Conservation (phyloP, 2,329 filamentous ascomycete species). For the Eutypa lata region DNA sequence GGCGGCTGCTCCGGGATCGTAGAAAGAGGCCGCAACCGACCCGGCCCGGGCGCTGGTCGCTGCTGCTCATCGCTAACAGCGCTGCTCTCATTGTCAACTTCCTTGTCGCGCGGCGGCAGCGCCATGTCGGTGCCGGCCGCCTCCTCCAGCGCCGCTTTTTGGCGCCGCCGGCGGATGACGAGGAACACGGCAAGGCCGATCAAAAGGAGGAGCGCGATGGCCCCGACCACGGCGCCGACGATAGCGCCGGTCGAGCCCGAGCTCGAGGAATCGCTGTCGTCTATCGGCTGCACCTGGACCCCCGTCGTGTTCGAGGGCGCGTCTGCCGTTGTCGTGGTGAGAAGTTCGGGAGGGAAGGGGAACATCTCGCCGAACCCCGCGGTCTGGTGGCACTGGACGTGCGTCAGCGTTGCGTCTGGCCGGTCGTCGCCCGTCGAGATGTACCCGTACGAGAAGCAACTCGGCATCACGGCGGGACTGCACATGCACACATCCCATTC, state of each 20-base stretch:
- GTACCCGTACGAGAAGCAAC: conserved; percentile 25
- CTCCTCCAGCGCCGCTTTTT: neutral
- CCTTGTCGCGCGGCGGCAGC: conserved; percentile 1
- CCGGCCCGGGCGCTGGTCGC: neutral
- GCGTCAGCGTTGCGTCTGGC: conserved; percentile 19
- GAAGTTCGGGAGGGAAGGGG: conserved; percentile 23
- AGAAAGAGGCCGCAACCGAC: conserved; percentile 16
- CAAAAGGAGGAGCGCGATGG: conserved; percentile 14
- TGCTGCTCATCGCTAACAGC: neutral
- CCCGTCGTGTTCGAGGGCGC: neutral
- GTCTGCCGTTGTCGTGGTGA: conserved; percentile 8
- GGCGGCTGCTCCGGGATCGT: conserved; percentile 17
- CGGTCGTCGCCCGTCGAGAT: conserved; percentile 10
- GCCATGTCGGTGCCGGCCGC: neutral
- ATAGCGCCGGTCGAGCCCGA: conserved; percentile 16
- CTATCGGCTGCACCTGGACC: neutral
- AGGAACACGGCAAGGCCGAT: conserved; percentile 9
- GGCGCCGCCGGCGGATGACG: conserved; percentile 3
- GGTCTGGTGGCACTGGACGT: conserved; percentile 22
- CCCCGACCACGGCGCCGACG: conserved; percentile 18
- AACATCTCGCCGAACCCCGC: conserved; percentile 22
- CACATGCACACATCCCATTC: neutral
- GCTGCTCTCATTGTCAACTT: neutral
- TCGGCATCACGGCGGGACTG: conserved; percentile 17
- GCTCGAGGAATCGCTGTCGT: neutral